A percentile compares a stretch with the other conserved stretches of the same genome.
These are phyloP conservation scores for Blastobotrys elegans DNA, from an alignment of 1,139 yeast species.

Conservation along the genomic window DNA sequence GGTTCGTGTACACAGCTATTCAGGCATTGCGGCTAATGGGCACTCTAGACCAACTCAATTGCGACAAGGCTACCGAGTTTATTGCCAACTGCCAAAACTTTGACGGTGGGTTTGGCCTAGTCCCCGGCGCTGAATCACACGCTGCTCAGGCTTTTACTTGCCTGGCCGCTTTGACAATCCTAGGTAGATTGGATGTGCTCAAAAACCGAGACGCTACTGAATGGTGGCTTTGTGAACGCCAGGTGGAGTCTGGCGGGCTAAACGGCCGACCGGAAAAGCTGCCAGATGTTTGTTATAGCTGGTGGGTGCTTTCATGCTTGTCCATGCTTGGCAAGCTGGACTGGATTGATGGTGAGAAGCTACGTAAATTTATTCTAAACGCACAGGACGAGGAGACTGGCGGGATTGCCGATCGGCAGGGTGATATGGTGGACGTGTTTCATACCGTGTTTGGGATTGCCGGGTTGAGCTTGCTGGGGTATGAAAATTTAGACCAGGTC, in stretches of 20 bases:
- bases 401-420: constrained; percentile 89
- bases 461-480: constrained; percentile 72
- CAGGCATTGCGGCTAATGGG: constrained; percentile 69
- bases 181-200: constrained; percentile 52
- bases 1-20: constrained; percentile 81
- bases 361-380: constrained; percentile 59
- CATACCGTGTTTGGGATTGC: constrained; percentile 90
- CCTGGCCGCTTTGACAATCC: constrained; percentile 71
- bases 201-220: constrained; percentile 47
- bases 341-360: constrained; percentile 66
- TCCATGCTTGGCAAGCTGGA: constrained; percentile 60
- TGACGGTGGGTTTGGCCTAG: constrained; percentile 93
- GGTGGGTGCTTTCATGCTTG: constrained; percentile 92
- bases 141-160: constrained; percentile 92
- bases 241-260: constrained; percentile 83
- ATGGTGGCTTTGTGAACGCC: constrained; percentile 91
- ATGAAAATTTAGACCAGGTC: constrained; percentile 50
- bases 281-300: constrained; percentile 94
- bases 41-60: constrained; percentile 53
- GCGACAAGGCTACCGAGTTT: constrained; percentile 61
- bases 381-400: constrained; percentile 80
- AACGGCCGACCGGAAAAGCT: constrained; percentile 95
- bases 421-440: constrained; percentile 85
- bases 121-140: constrained; percentile 94
- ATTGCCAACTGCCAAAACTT: constrained; percentile 73